Base-by-base conservation (phyloP, 176 grass and related monocot species). In the Paspalum vaginatum region DNA sequence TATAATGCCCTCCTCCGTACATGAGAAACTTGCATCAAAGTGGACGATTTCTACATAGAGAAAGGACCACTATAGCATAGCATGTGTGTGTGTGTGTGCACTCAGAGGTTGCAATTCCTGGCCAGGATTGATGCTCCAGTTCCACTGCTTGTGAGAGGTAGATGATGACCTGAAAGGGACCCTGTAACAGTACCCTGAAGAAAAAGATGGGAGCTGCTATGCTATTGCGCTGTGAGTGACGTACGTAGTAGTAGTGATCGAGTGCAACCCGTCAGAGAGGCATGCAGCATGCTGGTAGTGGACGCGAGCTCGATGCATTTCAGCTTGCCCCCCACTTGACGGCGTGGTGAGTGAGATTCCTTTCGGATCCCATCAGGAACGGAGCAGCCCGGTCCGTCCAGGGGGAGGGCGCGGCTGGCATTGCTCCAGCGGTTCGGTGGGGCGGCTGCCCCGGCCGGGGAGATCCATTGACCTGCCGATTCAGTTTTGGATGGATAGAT, bases 311-410 rank as follows among this genome's bases (percentile, higher is more conserved):
- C 73, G 57, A 67, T 70, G 84, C 89, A 69, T 80, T 85, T 87
- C 79, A 68, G 57, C 58, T 42, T 95, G 87, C 68, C 83, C 79
- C 87, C 89, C 93, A 92, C 93, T 90, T 22, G 7, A 67, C 54
- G 52, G 80, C 18, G 60, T 69, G 72, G 22, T 70, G 79, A 80
- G 22, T 70, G 79, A 80, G 76, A 68, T 79, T 84, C 75, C 75
- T 79, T 73, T 55, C 1, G 27, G 42, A 78, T 73, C 61, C 81
- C 52, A 79, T 79, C 32, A 55, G 58, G 76, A 73, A 67, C 72
- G 49, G 16, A 51, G 27, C 70, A 59, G 13, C 9, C 3, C 58
- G 32, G 2, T 32, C 32, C 32, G 32, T 32, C 2, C 32, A 32
- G 32, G 32, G 32, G 32, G 32, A 32, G 32, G 32, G 32, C 15